phyloP scores from a whole-genome alignment of 805 yeast species.

The Teunomyces gatunensis region DNA sequence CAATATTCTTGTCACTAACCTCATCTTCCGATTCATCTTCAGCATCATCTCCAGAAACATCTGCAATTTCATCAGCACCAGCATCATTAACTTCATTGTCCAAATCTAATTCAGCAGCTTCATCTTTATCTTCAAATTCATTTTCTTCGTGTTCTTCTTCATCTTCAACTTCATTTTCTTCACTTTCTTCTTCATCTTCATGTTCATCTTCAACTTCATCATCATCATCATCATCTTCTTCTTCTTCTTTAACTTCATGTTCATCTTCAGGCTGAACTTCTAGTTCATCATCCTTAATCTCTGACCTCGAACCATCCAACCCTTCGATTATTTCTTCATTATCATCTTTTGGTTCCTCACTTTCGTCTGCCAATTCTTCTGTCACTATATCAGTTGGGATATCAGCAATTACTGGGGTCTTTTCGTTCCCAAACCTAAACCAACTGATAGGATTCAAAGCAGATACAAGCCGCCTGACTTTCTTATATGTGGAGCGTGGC shows the following conservation, averaged over 20 bases:
- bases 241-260: neutral
- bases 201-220: neutral
- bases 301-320: too few species aligned
- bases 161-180: neutral
- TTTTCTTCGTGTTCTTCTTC: neutral
- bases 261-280: neutral
- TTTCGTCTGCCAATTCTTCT: neutral
- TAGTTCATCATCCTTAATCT: neutral
- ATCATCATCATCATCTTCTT: neutral
- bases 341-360: neutral
- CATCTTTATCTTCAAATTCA: neutral
- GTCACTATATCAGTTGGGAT: neutral
- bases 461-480: neutral
- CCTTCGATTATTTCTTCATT: neutral
- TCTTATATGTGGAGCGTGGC: neutral
- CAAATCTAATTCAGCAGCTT: neutral
- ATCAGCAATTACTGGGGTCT: neutral
- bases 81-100: neutral
- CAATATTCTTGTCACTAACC: neutral
- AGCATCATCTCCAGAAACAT: slow-evolving; percentile 3
- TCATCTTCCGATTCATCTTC: slow-evolving; percentile 3
- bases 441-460: slow-evolving; percentile 1
- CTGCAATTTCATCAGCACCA: slow-evolving; percentile 3
- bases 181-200: neutral
- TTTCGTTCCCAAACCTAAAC: neutral